phyloP scores from a whole-genome alignment of 2,329 filamentous ascomycete species.

The Trichoderma atrobrunneum region DNA sequence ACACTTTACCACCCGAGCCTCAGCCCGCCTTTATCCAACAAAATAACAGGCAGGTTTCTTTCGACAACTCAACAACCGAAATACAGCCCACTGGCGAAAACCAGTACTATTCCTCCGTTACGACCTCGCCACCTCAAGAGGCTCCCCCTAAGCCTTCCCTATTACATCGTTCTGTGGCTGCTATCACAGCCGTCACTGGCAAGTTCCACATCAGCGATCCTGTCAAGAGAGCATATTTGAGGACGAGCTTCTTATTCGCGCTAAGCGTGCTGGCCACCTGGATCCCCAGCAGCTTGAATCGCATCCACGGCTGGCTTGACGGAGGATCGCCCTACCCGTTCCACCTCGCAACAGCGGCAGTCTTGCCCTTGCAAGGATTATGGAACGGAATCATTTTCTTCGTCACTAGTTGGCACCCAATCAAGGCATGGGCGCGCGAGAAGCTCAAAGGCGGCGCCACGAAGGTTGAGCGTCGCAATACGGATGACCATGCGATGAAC shows the following conservation, averaged over 20 bases:
- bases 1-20: slow-evolving; percentile 25
- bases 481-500: slow-evolving; percentile 9
- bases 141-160: slow-evolving; percentile 18
- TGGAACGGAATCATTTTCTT: slow-evolving; percentile 81
- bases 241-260: slow-evolving; percentile 60
- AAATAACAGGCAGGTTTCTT: slow-evolving; percentile 24
- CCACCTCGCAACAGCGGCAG: slow-evolving; percentile 66
- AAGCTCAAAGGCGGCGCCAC: not conserved
- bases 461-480: not conserved
- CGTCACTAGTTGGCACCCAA: slow-evolving; percentile 53
- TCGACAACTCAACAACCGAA: slow-evolving; percentile 21
- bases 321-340: slow-evolving; percentile 57
- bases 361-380: slow-evolving; percentile 73
- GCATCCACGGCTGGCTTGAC: slow-evolving; percentile 64
- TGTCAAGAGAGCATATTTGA: slow-evolving; percentile 59
- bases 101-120: slow-evolving; percentile 37
- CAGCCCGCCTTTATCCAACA: slow-evolving; percentile 23
- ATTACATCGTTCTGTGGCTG: slow-evolving; percentile 21
- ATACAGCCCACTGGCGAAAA: slow-evolving; percentile 24
- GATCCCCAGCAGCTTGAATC: slow-evolving; percentile 69
- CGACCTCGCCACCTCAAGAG: slow-evolving; percentile 24
- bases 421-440: slow-evolving; percentile 24
- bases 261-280: slow-evolving; percentile 60
- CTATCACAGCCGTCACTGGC: slow-evolving; percentile 32
- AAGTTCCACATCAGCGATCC: slow-evolving; percentile 47